These are phyloP conservation scores for Gossypium longicalyx DNA, from an alignment of 345 rosid species.

Conservation along the genomic window DNA sequence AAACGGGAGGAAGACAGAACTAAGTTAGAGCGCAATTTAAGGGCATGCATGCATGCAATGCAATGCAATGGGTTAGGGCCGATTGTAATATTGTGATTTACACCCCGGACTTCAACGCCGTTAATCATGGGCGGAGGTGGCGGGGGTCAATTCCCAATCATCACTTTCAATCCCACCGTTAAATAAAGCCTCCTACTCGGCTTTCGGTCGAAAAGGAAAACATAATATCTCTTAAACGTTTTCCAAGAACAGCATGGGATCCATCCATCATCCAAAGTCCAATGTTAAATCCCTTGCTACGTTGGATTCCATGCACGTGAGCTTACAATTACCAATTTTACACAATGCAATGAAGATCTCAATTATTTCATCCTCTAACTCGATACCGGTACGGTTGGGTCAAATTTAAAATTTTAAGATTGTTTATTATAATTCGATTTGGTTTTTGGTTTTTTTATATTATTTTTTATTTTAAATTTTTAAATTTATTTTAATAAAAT, in stretches of 20 bases:
- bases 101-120: conserved; percentile 30
- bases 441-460: too few species aligned
- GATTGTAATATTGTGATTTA: neutral
- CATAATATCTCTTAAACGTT: too few species aligned
- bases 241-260: conserved; percentile 4
- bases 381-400: too few species aligned
- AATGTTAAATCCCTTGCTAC: conserved; percentile 26
- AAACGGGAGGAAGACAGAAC: neutral
- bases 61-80: neutral
- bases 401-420: too few species aligned
- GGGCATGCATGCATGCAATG: neutral
- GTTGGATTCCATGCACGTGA: conserved; percentile 33
- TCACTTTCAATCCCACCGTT: neutral
- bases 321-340: neutral
- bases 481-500: too few species aligned
- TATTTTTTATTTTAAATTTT: too few species aligned
- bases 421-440: too few species aligned
- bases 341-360: too few species aligned
- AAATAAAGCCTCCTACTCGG: neutral
- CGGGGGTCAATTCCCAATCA: conserved; percentile 17
- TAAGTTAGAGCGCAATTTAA: conserved; percentile 10
- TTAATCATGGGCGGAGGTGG: conserved; percentile 13
- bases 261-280: neutral
- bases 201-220: conserved; percentile 11
- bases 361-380: too few species aligned